These are phyloP conservation scores for Colletotrichum sp. DNA, from an alignment of 2,329 filamentous ascomycete species.

Conservation along the genomic window DNA sequence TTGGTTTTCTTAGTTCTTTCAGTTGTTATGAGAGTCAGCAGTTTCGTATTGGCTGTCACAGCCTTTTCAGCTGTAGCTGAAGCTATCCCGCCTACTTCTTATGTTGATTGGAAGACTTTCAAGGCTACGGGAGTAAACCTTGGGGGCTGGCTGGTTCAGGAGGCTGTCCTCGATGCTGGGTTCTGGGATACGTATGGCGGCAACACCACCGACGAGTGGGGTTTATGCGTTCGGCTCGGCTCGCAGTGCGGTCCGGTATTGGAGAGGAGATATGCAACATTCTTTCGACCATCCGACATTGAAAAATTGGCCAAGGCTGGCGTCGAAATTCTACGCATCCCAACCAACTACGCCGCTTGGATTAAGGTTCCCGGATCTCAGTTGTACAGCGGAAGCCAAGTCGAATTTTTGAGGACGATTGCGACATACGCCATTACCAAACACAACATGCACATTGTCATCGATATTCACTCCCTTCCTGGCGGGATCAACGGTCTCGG, in stretches of 20 bases:
- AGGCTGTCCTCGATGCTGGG: not conserved
- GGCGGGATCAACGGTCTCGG: not conserved
- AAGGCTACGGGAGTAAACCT: not conserved
- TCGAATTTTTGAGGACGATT: not conserved
- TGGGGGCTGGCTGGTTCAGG: not conserved
- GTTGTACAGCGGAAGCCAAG: not conserved
- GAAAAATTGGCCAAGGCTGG: constrained; percentile 1
- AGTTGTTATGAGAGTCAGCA: not conserved
- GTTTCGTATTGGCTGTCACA: not conserved
- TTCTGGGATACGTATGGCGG: not conserved
- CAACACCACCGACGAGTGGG: constrained; percentile 2
- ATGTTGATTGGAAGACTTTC: not conserved
- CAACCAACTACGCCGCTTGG: not conserved
- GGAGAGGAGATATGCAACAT: not conserved
- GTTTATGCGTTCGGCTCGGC: not conserved
- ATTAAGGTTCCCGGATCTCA: not conserved
- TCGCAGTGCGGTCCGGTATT: not conserved
- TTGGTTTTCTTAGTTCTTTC: not conserved
- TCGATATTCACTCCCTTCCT: not conserved
- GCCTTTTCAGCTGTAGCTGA: not conserved
- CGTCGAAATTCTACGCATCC: not conserved
- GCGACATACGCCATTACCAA: not conserved
- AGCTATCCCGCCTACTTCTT: not conserved
- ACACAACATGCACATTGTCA: not conserved
- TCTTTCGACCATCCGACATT: not conserved